These are phyloP conservation scores for Ajuga chamaepitys DNA, from an alignment of 257 asterid species.

Conservation along the genomic window DNA sequence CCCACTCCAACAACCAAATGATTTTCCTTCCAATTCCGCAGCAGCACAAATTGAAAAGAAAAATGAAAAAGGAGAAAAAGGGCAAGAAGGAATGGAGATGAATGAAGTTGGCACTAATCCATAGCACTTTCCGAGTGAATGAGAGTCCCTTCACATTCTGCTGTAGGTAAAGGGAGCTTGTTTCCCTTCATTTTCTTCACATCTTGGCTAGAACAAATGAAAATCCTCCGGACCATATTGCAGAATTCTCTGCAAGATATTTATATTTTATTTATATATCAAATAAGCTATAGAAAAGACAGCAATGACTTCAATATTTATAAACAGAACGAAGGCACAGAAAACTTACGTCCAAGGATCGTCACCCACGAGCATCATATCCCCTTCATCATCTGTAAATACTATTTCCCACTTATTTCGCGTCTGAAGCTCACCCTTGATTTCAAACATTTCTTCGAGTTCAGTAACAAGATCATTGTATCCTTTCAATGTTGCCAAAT, in stretches of 20 bases:
- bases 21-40: not conserved
- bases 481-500: conserved; percentile 63
- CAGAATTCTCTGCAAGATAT: conserved; percentile 64
- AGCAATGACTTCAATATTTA: not conserved
- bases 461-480: conserved; percentile 64
- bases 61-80: not conserved
- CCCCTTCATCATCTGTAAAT: conserved; percentile 91
- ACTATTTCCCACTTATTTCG: conserved; percentile 79
- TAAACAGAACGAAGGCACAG: not conserved
- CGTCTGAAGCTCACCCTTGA: conserved; percentile 64
- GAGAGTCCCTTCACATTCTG: conserved; percentile 33
- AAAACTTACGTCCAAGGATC: conserved; percentile 96
- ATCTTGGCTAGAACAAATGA: conserved; percentile 69
- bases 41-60: not conserved
- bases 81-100: not conserved
- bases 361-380: conserved; percentile 93
- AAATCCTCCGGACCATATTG: conserved; percentile 64
- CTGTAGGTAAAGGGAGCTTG: conserved; percentile 37
- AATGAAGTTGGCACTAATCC: conserved; percentile 13
- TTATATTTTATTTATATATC: conserved; percentile 5
- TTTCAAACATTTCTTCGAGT: conserved; percentile 83
- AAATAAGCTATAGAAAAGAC: not conserved
- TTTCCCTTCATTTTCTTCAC: conserved; percentile 65
- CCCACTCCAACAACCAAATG: conserved; percentile 1
- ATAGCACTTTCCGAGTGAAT: conserved; percentile 22